These are phyloP conservation scores for Verticillium isaacii DNA, from an alignment of 2,329 filamentous ascomycete genomes.

Conservation along the genomic window DNA sequence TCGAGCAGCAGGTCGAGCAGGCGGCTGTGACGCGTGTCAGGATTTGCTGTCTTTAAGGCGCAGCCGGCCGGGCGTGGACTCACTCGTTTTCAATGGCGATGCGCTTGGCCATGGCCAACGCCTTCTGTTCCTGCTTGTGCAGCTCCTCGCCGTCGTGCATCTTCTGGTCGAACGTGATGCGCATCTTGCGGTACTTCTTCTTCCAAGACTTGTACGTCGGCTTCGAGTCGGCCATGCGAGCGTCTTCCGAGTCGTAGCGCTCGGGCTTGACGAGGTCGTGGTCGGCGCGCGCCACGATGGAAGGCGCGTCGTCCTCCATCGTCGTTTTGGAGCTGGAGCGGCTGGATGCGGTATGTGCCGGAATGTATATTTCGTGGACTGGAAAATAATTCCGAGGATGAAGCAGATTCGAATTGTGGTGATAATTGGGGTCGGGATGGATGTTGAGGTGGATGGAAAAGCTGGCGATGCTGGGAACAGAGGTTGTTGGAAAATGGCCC, in stretches of 20 bases:
- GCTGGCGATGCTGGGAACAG: not conserved
- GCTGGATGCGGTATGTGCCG: too few relatives aligned
- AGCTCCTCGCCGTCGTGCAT: slow-evolving; percentile 79
- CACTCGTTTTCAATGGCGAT: slow-evolving; percentile 93
- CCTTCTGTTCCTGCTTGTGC: slow-evolving; percentile 76
- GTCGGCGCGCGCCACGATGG: slow-evolving; percentile 15
- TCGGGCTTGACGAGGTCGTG: slow-evolving; percentile 34
- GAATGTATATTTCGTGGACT: too few relatives aligned
- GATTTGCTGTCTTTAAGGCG: too few relatives aligned
- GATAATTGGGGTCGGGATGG: not conserved
- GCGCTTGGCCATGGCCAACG: slow-evolving; percentile 73
- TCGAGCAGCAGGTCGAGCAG: slow-evolving; percentile 85
- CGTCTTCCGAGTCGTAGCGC: slow-evolving; percentile 28
- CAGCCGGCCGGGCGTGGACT: slow-evolving; percentile 23
- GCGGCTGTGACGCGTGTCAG: slow-evolving; percentile 51
- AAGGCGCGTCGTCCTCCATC: slow-evolving; percentile 22
- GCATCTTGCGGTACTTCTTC: slow-evolving; percentile 96
- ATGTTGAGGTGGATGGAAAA: not conserved
- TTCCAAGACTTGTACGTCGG: slow-evolving; percentile 65
- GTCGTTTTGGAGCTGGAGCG: not conserved
- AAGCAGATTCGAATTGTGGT: too few relatives aligned
- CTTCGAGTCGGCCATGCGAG: slow-evolving; percentile 35
- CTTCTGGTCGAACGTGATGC: slow-evolving; percentile 69
- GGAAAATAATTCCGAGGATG: too few relatives aligned
- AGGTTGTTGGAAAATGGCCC: not conserved